Conservation (phyloP, 179 eudicot genomes). For the Carnegiea gigantea region DNA sequence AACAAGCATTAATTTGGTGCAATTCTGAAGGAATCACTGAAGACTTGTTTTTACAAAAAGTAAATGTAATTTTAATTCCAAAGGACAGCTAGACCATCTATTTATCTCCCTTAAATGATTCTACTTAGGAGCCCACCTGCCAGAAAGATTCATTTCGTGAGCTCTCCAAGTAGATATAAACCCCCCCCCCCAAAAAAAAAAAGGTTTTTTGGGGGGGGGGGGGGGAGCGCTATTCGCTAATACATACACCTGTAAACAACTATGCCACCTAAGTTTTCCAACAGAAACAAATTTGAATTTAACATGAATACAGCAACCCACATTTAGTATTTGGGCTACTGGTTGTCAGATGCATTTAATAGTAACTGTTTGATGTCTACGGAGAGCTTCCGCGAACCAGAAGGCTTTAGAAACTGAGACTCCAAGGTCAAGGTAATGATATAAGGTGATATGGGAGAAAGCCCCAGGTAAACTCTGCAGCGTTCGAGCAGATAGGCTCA, state of each 20-base stretch:
- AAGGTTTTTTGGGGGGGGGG: no score
- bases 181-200: no score
- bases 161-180: not conserved
- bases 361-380: not conserved
- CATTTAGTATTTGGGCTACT: not conserved
- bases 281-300: not conserved
- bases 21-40: no score
- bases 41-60: no score
- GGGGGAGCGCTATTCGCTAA: no score
- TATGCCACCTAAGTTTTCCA: not conserved
- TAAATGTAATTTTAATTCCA: not conserved
- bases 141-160: not conserved
- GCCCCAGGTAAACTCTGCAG: no score
- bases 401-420: no score
- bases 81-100: not conserved
- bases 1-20: not conserved
- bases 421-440: no score
- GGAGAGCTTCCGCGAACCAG: no score
- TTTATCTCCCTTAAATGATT: not conserved
- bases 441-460: no score
- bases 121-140: not conserved
- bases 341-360: not conserved
- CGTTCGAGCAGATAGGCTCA: no score
- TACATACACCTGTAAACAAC: no score
- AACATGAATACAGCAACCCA: not conserved